phyloP scores from a whole-genome alignment of 1,139 yeast genomes.

The Taphrina confusa region DNA sequence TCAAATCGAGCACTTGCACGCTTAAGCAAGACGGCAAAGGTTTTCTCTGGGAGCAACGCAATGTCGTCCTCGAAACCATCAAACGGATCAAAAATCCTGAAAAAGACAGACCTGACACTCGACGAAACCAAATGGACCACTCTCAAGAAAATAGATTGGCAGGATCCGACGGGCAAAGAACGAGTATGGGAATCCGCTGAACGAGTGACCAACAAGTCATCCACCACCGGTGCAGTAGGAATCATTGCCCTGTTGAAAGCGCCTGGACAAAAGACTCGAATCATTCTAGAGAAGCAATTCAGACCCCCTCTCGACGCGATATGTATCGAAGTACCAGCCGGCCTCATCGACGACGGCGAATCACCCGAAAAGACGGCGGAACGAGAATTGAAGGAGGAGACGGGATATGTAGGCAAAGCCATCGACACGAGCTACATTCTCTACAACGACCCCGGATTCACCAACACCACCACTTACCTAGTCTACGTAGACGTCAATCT shows the following conservation, averaged over 20 bases:
- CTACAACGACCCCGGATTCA: constrained; percentile 85
- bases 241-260: constrained; percentile 35
- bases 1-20: background rate
- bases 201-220: constrained; percentile 30
- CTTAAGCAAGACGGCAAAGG: background rate
- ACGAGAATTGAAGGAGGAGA: constrained; percentile 85
- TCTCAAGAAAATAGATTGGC: constrained; percentile 35
- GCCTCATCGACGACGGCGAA: constrained; percentile 83
- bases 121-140: constrained; percentile 37
- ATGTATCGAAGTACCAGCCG: constrained; percentile 87
- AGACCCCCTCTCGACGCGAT: constrained; percentile 35
- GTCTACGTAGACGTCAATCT: constrained; percentile 80
- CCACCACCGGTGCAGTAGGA: constrained; percentile 36
- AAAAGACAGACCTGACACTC: constrained; percentile 14
- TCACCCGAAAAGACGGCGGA: constrained; percentile 74
- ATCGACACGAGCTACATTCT: constrained; percentile 57
- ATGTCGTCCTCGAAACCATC: constrained; percentile 16
- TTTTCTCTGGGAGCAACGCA: background rate
- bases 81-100: constrained; percentile 33
- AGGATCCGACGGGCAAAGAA: constrained; percentile 31
- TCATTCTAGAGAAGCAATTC: constrained; percentile 35
- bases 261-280: constrained; percentile 27
- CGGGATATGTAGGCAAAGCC: constrained; percentile 78
- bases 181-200: constrained; percentile 38
- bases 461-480: constrained; percentile 81